Conservation (phyloP, 371 early-diverging fungal species). For the Mycotypha africana region DNA sequence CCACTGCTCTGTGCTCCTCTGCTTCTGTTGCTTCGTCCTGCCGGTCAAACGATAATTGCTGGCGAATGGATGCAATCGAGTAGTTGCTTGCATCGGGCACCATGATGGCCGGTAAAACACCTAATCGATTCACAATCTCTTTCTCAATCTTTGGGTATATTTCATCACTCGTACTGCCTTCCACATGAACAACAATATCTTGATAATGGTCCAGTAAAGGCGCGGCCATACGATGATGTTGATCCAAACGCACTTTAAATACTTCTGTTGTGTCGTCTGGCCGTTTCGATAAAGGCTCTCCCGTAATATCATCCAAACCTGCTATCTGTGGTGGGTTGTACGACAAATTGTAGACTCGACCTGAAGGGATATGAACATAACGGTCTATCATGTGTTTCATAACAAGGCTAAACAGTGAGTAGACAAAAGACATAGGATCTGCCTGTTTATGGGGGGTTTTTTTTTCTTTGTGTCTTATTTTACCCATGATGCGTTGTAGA, state of each 20-base stretch:
- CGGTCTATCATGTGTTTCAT: conserved; percentile 76
- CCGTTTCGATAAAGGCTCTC: conserved; percentile 83
- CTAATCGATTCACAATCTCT: conserved; percentile 39
- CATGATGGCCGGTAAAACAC: too few relatives aligned
- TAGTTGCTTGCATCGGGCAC: too few relatives aligned
- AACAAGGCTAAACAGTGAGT: too few relatives aligned
- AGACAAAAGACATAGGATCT: too few relatives aligned
- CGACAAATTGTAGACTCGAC: conserved; percentile 87
- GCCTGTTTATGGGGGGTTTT: neutral
- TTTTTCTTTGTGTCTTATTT: neutral
- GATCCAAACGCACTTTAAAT: conserved; percentile 73
- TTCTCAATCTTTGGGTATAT: conserved; percentile 82
- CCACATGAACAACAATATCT: conserved; percentile 59
- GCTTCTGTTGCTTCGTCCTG: too few relatives aligned
- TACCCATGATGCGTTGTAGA: conserved; percentile 82
- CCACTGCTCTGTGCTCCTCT: too few relatives aligned
- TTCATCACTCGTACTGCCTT: conserved; percentile 81
- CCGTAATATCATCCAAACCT: conserved; percentile 92
- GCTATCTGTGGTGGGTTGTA: conserved; percentile 89
- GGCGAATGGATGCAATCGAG: too few relatives aligned
- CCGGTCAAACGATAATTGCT: too few relatives aligned
- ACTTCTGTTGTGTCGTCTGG: conserved; percentile 90
- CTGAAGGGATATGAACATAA: conserved; percentile 91
- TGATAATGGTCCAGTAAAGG: conserved; percentile 83
- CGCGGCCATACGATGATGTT: conserved; percentile 66